Evolutionary conservation across 108 stramenopile genomes (phyloP), one percentile per base, ranked within the genome.

Genomic region (Nitzschia sp.): DNA sequence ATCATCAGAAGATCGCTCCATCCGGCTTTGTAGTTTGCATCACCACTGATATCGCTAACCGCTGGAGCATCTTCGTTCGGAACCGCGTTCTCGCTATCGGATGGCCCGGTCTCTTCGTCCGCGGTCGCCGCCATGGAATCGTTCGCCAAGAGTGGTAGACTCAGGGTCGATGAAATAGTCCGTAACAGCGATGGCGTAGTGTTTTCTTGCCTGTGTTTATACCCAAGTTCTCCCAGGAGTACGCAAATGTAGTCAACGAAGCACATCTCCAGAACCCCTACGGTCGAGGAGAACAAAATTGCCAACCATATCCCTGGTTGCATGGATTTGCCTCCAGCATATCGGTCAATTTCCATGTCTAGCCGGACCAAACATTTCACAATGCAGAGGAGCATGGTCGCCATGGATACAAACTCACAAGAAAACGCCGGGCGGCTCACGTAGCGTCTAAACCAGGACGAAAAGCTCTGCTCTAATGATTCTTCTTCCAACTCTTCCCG

Each of bases 401-500:
- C 0, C 2, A 83, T 18, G 19, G 70, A 53, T 0, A 72, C 21
- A 2, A 81, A 45, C 61, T 87, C 82, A 23, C 54, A 36, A 1
- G 54, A 32, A 60, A 81, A 87, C 0, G 82, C 46, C 6, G 77
- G 51, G 26, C 85, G 80, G 17, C 21, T 25, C 1, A 77, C 36
- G 45, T 59, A 79, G 15, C 74, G 65, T 13, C 58, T 31, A 15
- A 81, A 31, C 80, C 80, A 83, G 0, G 77, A 54, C 0, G 49
- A 17, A 29, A 76, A 76, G 25, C 75, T 46, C 68, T 87, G 79
- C 67, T 84, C 78, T 57, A 87, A 58, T 11, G 82, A 71, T 67
- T 87, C 86, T 53, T 82, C 51, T 63, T 87, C 86, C 36, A 87
- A 60, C 33, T 87, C 86, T 29, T 82, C 78, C 13, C 76, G 55